These are phyloP conservation scores for Fusarium sulawesiense DNA, from an alignment of 2,329 filamentous ascomycete species.

Conservation along the genomic window DNA sequence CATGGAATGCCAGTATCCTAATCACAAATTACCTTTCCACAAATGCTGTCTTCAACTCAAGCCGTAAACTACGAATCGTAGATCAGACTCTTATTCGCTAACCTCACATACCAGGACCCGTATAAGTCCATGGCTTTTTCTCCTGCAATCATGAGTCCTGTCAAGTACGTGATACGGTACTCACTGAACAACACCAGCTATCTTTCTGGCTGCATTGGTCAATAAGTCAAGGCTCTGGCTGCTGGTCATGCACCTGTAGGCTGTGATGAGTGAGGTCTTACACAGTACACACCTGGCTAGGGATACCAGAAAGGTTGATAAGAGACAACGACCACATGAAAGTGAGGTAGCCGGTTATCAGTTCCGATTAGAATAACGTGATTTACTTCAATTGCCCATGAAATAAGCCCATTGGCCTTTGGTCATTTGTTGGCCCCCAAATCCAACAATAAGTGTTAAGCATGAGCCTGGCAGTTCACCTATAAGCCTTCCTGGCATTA, in stretches of 20 bases:
- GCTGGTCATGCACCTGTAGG: not conserved
- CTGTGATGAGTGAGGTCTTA: not conserved
- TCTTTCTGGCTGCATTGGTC: not conserved
- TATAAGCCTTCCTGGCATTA: not conserved
- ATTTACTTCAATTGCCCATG: not conserved
- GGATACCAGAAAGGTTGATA: not conserved
- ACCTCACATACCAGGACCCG: not conserved
- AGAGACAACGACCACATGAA: not conserved
- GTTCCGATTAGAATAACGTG: not conserved
- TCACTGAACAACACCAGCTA: not conserved
- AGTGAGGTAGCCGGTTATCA: not conserved
- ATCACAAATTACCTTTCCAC: not conserved
- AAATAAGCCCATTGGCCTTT: not conserved
- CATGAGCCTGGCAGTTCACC: too few species aligned
- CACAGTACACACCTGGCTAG: not conserved
- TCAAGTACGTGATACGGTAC: not conserved
- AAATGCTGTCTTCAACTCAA: not conserved
- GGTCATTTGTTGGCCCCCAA: not conserved
- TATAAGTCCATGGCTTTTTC: not conserved
- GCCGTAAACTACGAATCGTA: not conserved
- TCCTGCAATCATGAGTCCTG: not conserved
- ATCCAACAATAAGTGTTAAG: not conserved
- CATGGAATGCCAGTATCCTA: not conserved
- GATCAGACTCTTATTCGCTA: conserved; percentile 1
- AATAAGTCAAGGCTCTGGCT: not conserved